phyloP scores from a whole-genome alignment of 306 rosid genomes.

The Comarum palustre region DNA sequence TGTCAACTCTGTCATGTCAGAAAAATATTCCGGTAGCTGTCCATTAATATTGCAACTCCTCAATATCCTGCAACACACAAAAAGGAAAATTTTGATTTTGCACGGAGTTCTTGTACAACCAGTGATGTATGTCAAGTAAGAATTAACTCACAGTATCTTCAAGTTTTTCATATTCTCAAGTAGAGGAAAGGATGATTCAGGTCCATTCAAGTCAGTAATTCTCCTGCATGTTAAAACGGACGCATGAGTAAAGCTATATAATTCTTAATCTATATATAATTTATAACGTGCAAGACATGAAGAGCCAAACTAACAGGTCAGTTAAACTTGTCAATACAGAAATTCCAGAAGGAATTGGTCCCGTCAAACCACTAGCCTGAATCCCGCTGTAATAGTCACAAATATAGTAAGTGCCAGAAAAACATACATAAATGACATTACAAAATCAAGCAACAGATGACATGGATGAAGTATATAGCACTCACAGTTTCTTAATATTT shows the following conservation, averaged over 20 bases:
- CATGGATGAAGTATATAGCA: background rate
- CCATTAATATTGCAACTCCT: slow-evolving; percentile 72
- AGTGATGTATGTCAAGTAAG: background rate
- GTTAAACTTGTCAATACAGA: slow-evolving; percentile 33
- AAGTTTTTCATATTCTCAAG: slow-evolving; percentile 36
- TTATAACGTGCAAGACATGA: background rate
- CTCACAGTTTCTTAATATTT: slow-evolving; percentile 46
- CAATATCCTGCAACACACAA: slow-evolving; percentile 44
- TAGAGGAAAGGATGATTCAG: slow-evolving; percentile 46
- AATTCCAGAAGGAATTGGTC: slow-evolving; percentile 66
- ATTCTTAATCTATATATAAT: background rate
- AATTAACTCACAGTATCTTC: slow-evolving; percentile 48
- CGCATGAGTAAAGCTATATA: background rate
- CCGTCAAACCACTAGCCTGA: slow-evolving; percentile 69
- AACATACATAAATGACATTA: background rate
- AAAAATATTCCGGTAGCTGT: slow-evolving; percentile 41
- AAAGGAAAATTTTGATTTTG: slow-evolving; percentile 4
- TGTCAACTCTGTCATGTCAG: slow-evolving; percentile 29
- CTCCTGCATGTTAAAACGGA: slow-evolving; percentile 48
- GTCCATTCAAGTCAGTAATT: slow-evolving; percentile 66
- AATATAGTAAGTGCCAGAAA: slow-evolving; percentile 8
- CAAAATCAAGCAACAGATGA: background rate
- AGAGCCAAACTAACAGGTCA: slow-evolving; percentile 49
- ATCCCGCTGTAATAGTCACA: slow-evolving; percentile 38
- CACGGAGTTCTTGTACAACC: background rate